Conservation (phyloP, 306 rosid genomes). For the Hippophae tibetana region DNA sequence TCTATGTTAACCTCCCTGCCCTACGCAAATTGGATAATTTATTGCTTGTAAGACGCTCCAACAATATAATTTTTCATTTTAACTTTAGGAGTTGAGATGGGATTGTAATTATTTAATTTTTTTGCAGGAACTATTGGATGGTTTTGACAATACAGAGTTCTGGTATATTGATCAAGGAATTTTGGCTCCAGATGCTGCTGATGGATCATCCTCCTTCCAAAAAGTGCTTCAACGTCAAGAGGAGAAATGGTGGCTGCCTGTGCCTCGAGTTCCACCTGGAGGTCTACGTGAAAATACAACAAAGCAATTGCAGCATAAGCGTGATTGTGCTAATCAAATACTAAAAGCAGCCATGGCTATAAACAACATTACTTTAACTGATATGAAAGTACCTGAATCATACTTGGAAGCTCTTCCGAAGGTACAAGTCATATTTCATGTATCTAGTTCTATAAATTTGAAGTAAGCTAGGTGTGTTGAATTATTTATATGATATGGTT, state of each 20-base stretch:
- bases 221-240: constrained; percentile 77
- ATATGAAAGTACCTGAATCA: constrained; percentile 78
- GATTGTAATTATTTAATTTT: constrained; percentile 6
- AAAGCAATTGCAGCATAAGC: constrained; percentile 79
- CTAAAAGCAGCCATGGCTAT: constrained; percentile 89
- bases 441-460: background rate
- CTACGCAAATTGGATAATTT: constrained; percentile 86
- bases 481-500: constrained; percentile 21
- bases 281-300: constrained; percentile 65
- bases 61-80: constrained; percentile 9
- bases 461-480: background rate
- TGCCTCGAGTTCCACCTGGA: constrained; percentile 77
- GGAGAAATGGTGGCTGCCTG: constrained; percentile 98
- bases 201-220: constrained; percentile 58
- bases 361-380: constrained; percentile 64
- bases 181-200: constrained; percentile 44
- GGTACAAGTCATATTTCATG: constrained; percentile 28
- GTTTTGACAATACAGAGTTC: constrained; percentile 63
- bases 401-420: constrained; percentile 82
- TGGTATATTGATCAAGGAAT: constrained; percentile 97
- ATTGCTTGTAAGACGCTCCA: constrained; percentile 75
- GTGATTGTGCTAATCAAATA: constrained; percentile 79
- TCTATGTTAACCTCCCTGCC: constrained; percentile 88
- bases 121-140: constrained; percentile 69
- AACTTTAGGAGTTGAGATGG: constrained; percentile 7